Percentiles rank a stretch among this genome's conserved stretches.
Conservation (phyloP, 139 green algal species). For the Coelastrella sp. region DNA sequence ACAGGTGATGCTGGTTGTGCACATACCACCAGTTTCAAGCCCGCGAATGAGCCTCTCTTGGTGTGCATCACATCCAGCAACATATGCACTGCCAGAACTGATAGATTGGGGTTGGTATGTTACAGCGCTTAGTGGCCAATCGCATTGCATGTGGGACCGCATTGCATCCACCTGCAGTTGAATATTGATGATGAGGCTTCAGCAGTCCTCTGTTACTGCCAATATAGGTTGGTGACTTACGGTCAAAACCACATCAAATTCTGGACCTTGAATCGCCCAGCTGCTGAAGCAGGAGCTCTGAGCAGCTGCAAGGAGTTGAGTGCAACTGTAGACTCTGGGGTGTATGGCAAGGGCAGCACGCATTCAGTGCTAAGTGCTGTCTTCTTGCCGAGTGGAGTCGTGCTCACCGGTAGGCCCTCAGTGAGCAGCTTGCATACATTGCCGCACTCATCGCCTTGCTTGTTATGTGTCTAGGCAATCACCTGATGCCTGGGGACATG, state of each 20-base stretch:
- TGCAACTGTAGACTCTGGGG: conserved; percentile 26
- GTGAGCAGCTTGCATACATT: too few relatives aligned
- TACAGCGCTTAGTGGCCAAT: too few relatives aligned
- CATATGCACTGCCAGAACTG: too few relatives aligned
- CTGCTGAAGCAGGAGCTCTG: neutral
- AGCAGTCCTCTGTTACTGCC: neutral
- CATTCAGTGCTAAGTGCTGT: conserved; percentile 61
- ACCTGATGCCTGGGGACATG: too few relatives aligned
- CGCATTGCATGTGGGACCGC: too few relatives aligned
- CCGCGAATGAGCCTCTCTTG: too few relatives aligned
- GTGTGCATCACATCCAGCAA: too few relatives aligned
- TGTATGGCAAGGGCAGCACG: conserved; percentile 53
- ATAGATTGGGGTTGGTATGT: too few relatives aligned
- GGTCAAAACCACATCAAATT: conserved; percentile 76
- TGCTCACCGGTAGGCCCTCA: conserved; percentile 55
- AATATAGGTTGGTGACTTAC: conserved; percentile 67
- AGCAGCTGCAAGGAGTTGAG: neutral
- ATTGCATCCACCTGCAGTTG: neutral
- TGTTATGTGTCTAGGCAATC: too few relatives aligned
- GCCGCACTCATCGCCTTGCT: too few relatives aligned
- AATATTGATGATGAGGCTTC: too few relatives aligned
- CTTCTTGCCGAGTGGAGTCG: conserved; percentile 63
- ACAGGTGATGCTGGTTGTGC: neutral
- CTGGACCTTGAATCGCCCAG: conserved; percentile 47
- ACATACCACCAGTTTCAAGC: too few relatives aligned